phyloP scores from a whole-genome alignment of 768 basidiomycete species.

The Sarcodon sp. region DNA sequence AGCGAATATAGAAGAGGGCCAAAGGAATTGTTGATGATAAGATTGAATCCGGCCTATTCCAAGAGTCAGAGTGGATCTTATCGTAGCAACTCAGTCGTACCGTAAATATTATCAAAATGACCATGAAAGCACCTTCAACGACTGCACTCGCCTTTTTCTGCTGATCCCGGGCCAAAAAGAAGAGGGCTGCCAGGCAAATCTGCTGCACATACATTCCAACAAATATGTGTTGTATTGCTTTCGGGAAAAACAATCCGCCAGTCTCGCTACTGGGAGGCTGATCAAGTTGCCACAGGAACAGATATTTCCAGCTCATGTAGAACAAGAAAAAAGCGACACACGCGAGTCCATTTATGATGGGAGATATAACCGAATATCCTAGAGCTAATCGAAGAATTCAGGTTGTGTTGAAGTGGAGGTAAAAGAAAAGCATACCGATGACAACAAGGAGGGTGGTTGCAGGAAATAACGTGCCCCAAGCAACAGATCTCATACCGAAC shows the following conservation, averaged over 20 bases:
- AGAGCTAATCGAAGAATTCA: conserved; percentile 27
- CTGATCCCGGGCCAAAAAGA: conserved; percentile 70
- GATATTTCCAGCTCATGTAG: conserved; percentile 64
- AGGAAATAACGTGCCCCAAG: conserved; percentile 73
- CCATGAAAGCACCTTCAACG: conserved; percentile 71
- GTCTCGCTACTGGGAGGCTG: conserved; percentile 64
- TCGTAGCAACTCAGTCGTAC: conserved; percentile 28
- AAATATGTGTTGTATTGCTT: conserved; percentile 86
- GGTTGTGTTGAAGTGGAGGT: not conserved
- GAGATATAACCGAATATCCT: conserved; percentile 82
- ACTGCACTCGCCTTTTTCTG: conserved; percentile 41
- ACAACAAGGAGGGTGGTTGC: conserved; percentile 66
- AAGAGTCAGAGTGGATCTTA: not conserved
- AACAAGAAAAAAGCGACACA: conserved; percentile 73
- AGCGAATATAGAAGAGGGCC: conserved; percentile 63
- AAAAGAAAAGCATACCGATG: conserved; percentile 41
- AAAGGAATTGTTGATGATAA: conserved; percentile 68
- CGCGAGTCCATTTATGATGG: conserved; percentile 87
- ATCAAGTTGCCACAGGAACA: conserved; percentile 39
- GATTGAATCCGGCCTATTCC: conserved; percentile 53
- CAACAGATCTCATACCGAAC: conserved; percentile 51
- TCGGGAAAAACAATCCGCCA: conserved; percentile 92
- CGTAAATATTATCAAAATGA: conserved; percentile 76
- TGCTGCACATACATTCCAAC: conserved; percentile 91
- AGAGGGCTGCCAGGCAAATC: conserved; percentile 72